These are phyloP conservation scores for Lodderomyces metapsilosis DNA, from an alignment of 1,139 yeast species.

Conservation along the genomic window DNA sequence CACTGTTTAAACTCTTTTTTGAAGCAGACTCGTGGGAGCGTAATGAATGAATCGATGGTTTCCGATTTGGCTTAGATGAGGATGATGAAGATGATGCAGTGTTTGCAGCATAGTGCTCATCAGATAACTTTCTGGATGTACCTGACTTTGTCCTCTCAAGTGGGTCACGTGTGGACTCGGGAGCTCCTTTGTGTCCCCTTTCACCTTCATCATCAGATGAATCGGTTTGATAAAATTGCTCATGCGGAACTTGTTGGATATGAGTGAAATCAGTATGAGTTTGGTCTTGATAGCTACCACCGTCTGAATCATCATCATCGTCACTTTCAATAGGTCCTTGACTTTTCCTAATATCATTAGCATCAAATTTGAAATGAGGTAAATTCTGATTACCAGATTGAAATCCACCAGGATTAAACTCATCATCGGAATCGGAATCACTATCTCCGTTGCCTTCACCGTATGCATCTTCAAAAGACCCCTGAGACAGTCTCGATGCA, in stretches of 20 bases:
- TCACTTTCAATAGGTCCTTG: slow-evolving; percentile 6
- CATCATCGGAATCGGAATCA: slow-evolving; percentile 5
- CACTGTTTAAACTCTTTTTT: slow-evolving; percentile 3
- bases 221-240: slow-evolving; percentile 13
- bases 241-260: slow-evolving; percentile 9
- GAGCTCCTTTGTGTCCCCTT: neutral
- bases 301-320: slow-evolving; percentile 8
- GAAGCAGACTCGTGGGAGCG: slow-evolving; percentile 5
- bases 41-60: slow-evolving; percentile 5
- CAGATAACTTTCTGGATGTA: slow-evolving; percentile 1
- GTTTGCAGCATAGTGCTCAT: neutral
- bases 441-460: slow-evolving; percentile 2
- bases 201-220: slow-evolving; percentile 15
- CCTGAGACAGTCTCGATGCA: slow-evolving; percentile 6
- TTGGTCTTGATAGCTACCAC: slow-evolving; percentile 8
- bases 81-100: slow-evolving; percentile 1
- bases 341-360: slow-evolving; percentile 6
- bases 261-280: slow-evolving; percentile 8
- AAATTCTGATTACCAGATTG: slow-evolving; percentile 5
- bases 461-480: slow-evolving; percentile 7
- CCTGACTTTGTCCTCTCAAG: neutral
- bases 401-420: slow-evolving; percentile 1
- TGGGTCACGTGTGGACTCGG: neutral
- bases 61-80: neutral
- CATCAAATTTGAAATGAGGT: slow-evolving; percentile 13